Percentiles rank a stretch among this genome's conserved stretches.
These are phyloP conservation scores for Blastobotrys elegans DNA, from an alignment of 1,139 yeast species.

Conservation along the genomic window DNA sequence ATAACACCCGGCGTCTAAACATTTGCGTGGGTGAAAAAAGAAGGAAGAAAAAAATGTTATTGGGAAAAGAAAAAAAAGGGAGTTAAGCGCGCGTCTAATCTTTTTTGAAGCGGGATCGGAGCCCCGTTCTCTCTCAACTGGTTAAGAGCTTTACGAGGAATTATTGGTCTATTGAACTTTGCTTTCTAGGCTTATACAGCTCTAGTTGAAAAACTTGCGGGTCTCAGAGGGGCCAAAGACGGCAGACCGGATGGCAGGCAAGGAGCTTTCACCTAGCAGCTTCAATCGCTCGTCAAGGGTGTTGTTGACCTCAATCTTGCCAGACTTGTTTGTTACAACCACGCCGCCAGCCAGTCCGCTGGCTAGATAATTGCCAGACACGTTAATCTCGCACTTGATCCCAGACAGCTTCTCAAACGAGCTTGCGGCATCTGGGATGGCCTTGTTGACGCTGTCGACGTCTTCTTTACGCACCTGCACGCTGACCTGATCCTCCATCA, in stretches of 20 bases:
- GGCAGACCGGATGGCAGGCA: conserved; percentile 89
- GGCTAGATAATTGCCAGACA: conserved; percentile 40
- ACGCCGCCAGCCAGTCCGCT: conserved; percentile 79
- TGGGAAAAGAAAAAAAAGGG: neutral
- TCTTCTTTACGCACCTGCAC: conserved; percentile 71
- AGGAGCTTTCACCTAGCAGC: conserved; percentile 73
- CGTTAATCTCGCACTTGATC: conserved; percentile 22
- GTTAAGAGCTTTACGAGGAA: no score
- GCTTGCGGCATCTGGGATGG: conserved; percentile 56
- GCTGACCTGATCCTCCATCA: conserved; percentile 64
- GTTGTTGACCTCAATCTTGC: conserved; percentile 85
- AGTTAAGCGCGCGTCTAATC: no score
- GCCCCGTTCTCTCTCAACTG: no score
- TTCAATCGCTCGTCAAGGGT: conserved; percentile 91
- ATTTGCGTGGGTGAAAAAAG: neutral
- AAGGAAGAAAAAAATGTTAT: neutral
- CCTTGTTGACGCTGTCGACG: conserved; percentile 57
- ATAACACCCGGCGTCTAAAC: neutral
- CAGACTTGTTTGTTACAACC: conserved; percentile 59
- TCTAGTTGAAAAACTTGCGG: conserved; percentile 85
- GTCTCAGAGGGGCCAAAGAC: conserved; percentile 82
- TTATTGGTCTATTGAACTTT: no score
- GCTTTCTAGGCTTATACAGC: no score
- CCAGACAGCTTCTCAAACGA: conserved; percentile 50
- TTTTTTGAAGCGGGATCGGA: no score